Base-by-base conservation (phyloP, 106 monocot species). In the Platanthera guangdongensis region DNA sequence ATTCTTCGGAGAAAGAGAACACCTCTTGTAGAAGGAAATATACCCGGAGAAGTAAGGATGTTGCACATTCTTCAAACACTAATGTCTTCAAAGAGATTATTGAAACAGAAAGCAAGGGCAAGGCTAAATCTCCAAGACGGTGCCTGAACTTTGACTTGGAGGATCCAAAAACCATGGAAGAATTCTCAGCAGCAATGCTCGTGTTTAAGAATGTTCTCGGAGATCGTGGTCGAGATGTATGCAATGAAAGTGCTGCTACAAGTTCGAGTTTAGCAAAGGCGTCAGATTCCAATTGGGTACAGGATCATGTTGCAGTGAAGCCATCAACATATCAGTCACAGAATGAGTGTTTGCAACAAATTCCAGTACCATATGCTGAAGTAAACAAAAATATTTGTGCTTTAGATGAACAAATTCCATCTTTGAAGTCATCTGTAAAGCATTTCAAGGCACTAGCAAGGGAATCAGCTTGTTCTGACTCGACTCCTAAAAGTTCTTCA, bases 61-160 rank as follows among this genome's bases (percentile, higher is more conserved):
- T 11, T 18, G 28, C 21, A 5, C 45, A 79, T 9, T 68, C 72
- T 68, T 68, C 79, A 48, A 10, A 65, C 51, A 25, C 22, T 79
- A 70, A 51, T 75, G 80, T 73, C 6, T 19, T 30, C 15, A 51
- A 8, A 14, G 54, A 68, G 50, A 70, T 50, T 39, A 50, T n/a
- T 48, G 52, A 79, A 39, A 9, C 13, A 68, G 48, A 28, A 9
- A 57, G 28, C 28, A 70, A 15, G 74, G 78, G 64, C 9, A 30
- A 65, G 64, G 1, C 64, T 10, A 65, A 51, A 71, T 72, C 89
- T 64, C 87, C 73, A 4, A 92, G 82, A 72, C 78, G 85, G 49
- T 51, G 81, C 71, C 75, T 94, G 60, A 85, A 88, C 54, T 94
- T 94, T 78, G 82, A 85, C 81, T 32, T 15, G 7, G 84, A 84